Evolutionary conservation across 257 asterid genomes (phyloP).

Genomic region (Verbena officinalis): DNA sequence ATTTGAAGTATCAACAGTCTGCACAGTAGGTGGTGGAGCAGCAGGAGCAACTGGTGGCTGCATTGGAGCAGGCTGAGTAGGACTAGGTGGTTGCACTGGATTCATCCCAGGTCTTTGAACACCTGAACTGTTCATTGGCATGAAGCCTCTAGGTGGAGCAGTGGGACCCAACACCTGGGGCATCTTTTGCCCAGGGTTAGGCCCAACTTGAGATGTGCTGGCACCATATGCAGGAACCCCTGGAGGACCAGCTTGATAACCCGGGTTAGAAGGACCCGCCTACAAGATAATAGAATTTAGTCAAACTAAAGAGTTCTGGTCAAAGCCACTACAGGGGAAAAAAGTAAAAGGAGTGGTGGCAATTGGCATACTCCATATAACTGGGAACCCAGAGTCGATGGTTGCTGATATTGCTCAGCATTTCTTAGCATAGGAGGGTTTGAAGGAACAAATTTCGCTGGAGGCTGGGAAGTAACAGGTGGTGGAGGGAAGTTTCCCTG

Average conservation of each 20-base stretch:
- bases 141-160: constrained; percentile 63
- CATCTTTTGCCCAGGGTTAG: constrained; percentile 57
- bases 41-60: constrained; percentile 72
- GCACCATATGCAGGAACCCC: constrained; percentile 57
- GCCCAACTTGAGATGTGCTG: constrained; percentile 52
- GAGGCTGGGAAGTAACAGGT: constrained; percentile 67
- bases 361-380: constrained; percentile 73
- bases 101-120: constrained; percentile 74
- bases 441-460: constrained; percentile 76
- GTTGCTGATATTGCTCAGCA: constrained; percentile 86
- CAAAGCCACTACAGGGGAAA: constrained; percentile 1
- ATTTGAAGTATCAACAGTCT: constrained; percentile 91
- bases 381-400: constrained; percentile 77
- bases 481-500: constrained; percentile 77
- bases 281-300: constrained; percentile 26
- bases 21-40: constrained; percentile 96
- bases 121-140: constrained; percentile 59
- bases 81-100: constrained; percentile 73
- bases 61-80: constrained; percentile 58
- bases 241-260: constrained; percentile 65
- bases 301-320: constrained; percentile 28
- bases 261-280: constrained; percentile 59
- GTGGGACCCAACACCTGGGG: constrained; percentile 67
- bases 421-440: constrained; percentile 70
- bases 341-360: constrained; percentile 28